Percentiles rank a stretch among this genome's conserved stretches.
phyloP scores from a whole-genome alignment of 768 basidiomycete genomes.

The Pisolithus marmoratus region DNA sequence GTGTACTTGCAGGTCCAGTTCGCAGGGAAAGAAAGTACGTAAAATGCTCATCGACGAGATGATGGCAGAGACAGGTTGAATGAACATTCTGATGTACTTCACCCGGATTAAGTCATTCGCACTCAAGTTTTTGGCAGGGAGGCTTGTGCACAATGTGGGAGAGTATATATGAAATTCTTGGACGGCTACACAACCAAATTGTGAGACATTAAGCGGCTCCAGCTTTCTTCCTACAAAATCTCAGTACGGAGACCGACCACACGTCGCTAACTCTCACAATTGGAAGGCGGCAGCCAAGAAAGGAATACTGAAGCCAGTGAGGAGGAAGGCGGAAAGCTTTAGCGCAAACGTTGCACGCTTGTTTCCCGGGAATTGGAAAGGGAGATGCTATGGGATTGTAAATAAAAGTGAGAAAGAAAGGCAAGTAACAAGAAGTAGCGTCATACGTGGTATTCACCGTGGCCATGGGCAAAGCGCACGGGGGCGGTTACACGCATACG shows the following conservation, averaged over 20 bases:
- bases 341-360: slow-evolving; percentile 41
- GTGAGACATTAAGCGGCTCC: slow-evolving; percentile 20
- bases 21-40: slow-evolving; percentile 30
- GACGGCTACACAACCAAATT: background rate
- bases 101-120: too few relatives aligned
- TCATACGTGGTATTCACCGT: slow-evolving; percentile 49
- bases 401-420: background rate
- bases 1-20: slow-evolving; percentile 57
- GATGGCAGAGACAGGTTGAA: slow-evolving; percentile 20
- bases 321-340: slow-evolving; percentile 34
- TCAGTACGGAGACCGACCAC: slow-evolving; percentile 1
- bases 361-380: slow-evolving; percentile 48
- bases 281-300: slow-evolving; percentile 58
- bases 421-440: background rate
- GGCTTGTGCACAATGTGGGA: background rate
- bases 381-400: slow-evolving; percentile 41
- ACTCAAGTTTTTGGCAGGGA: too few relatives aligned
- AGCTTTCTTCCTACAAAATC: slow-evolving; percentile 35
- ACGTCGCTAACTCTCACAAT: slow-evolving; percentile 40
- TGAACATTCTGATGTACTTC: background rate
- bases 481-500: slow-evolving; percentile 22
- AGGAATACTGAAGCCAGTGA: slow-evolving; percentile 59
- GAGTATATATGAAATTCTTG: background rate
- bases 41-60: slow-evolving; percentile 33
- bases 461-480: slow-evolving; percentile 44